phyloP scores from a whole-genome alignment of 2,329 filamentous ascomycete genomes.

The Podosphaera leucotricha region DNA sequence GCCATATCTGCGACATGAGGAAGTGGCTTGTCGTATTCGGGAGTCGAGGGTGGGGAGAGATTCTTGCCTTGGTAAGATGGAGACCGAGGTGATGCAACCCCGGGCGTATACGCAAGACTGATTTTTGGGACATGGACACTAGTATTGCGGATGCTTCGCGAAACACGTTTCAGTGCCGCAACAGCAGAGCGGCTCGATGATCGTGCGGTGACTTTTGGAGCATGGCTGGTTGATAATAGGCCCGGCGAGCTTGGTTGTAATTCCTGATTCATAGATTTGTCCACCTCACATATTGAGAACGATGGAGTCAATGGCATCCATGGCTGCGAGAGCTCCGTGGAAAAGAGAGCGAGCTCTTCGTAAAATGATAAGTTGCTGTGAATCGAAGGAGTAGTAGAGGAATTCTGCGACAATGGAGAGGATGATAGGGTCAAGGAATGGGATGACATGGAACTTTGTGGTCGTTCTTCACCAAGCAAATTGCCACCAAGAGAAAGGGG shows the following conservation, averaged over 20 bases:
- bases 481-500: neutral
- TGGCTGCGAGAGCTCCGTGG: neutral
- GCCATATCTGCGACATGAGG: neutral
- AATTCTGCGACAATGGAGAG: neutral
- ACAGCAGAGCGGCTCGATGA: constrained; percentile 1
- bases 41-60: neutral
- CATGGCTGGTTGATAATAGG: neutral
- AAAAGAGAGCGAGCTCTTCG: neutral
- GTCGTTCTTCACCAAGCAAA: neutral
- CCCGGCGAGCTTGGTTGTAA: neutral
- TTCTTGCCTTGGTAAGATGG: neutral
- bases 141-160: constrained; percentile 6
- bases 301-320: neutral
- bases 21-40: neutral
- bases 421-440: neutral
- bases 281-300: neutral
- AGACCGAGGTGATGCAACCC: neutral
- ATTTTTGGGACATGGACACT: constrained; percentile 7
- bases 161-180: constrained; percentile 7
- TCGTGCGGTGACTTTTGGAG: neutral
- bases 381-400: neutral
- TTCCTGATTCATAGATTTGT: neutral
- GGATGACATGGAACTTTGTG: neutral
- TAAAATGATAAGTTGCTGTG: neutral
- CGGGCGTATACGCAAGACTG: constrained; percentile 4